Base-by-base conservation (phyloP, 805 yeast species). In the Metschnikowia gelsemii region DNA sequence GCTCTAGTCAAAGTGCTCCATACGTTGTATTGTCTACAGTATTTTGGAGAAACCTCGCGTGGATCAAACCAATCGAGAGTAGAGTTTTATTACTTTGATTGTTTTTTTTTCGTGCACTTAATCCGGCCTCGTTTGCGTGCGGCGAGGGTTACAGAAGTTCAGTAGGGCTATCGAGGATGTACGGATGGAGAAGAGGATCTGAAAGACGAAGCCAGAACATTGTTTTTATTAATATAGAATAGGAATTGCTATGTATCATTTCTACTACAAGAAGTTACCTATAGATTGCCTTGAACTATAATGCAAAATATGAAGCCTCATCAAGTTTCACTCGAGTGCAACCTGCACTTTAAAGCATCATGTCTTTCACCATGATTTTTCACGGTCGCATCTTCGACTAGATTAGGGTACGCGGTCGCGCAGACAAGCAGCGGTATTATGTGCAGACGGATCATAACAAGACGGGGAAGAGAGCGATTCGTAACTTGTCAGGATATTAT, bases 101-200 rank as follows among this genome's bases (percentile, higher is more conserved):
- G 19, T 38, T 38, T 25, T 32, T 38, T 31, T 32, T 19, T 18
- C 19, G 18, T 32, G 33, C 39, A 37, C 42, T 37, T 12, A 30
- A 22, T n/a, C 6, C 5, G 19, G 41, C 23, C 35, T 31, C 31
- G 35, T 38, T 38, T 31, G 26, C 29, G 32, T 31, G 35, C 42
- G 42, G 42, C 36, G 42, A 37, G 40, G 35, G 23, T 35, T 31
- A n/a, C n/a, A n/a, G n/a, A n/a, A 32, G 36, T 38, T 31, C n/a
- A 14, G 32, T 18, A 16, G 17, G 31, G n/a, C 19, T 4, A 24
- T 36, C 12, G 23, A 13, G 34, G 35, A 25, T 38, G 41, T 26
- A 38, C 41, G 41, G 41, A 13, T 38, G 41, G 17, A 3, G 17
- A n/a, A 16, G 3, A n/a, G 6, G 7, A 13, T 7, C 16, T 13